Evolutionary conservation across 805 yeast species (phyloP), one percentile per base, ranked within the genome.

Genomic region (Saccharomycopsis guyanensis): DNA sequence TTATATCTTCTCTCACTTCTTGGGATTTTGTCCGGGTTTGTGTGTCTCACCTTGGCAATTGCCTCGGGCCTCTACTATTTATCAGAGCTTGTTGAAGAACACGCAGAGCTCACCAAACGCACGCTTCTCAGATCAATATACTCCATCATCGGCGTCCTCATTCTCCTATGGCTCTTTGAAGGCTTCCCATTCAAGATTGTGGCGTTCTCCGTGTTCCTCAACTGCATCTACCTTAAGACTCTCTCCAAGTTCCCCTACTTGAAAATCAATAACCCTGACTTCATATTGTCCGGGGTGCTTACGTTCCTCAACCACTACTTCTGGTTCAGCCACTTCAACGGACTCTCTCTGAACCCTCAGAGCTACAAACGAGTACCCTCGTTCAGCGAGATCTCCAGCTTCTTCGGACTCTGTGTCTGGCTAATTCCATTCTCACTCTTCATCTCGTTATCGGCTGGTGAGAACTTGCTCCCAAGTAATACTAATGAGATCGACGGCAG

Each of bases 391-490:
- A 86, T 93, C 3, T 86, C 96, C n/a, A 83, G 96, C 2, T 93
- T 93, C 62, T 89, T 93, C 60, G 98, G 96, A 1, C 65, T 93
- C 36, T 81, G 93, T 56, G 80, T 93, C 16, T 93, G 98, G 98
- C 72, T 91, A 49, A 76, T 93, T 24, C 98, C 98, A 29, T 87
- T 93, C 62, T 81, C 96, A 3, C 70, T 93, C 47, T 91, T 93
- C 63, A 91, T 93, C 15, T 82, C 95, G 25, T 69, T 93, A 49
- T 85, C 94, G 59, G 97, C 97, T 1, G 85, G 86, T 52, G 98
- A 93, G 58, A 83, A 86, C 57, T 78, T 84, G 16, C 71, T 93
- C 38, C 98, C 98, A 6, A 69, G 58, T 3, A 59, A 54, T 22
- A 42, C 18, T 66, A 7, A 59, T 62, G 36, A 51, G 56, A 29